Evolutionary conservation across 768 basidiomycete genomes (phyloP), one percentile per base, ranked within the genome.

Genomic region (Tricholoma terreum): DNA sequence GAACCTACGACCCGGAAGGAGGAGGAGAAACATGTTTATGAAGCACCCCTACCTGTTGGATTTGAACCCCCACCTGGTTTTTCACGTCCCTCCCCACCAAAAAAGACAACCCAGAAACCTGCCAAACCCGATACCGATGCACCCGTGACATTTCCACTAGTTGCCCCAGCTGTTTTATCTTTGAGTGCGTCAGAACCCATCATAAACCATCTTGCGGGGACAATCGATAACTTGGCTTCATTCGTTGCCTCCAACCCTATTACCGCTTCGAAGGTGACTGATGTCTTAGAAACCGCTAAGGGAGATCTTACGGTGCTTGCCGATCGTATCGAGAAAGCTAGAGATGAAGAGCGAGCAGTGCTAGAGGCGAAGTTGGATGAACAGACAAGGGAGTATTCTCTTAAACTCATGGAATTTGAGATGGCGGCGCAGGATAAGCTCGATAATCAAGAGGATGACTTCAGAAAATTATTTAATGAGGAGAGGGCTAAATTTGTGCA

Each of bases 1-100:
- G 36, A 30, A 43, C 58, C 51, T 59, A 59, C 59, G 27, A 59
- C 42, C 42, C 40, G 58, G 21, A 57, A 65, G 56, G 56, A 61
- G 30, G 54, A 55, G 8, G 61, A 58, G n/a, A 73, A 74, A 27
- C 74, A 75, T 45, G 75, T 89, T 17, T 96, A 96, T 67, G 72
- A 75, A 45, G 80, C 74, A 15, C 87, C 88, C 6, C 78, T 98
- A 21, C 97, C 96, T n/a, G 73, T 99, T 51, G 96, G 94, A 11
- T 92, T 91, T 69, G 94, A 98, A 71, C 92, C 89, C 9, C 95
- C 96, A 33, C 92, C 92, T 21, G 96, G 96, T 17, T 98, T 85
- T 70, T 77, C 80, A 55, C 80, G 85, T 36, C 85, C 90, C 11
- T 62, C 75, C 19, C 78, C 84, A 17, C 73, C 80, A 30, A 83